Percentiles rank a stretch among this genome's conserved stretches.
These are phyloP conservation scores for Neoboletus magnificus DNA, from an alignment of 768 basidiomycete genomes.

Conservation along the genomic window DNA sequence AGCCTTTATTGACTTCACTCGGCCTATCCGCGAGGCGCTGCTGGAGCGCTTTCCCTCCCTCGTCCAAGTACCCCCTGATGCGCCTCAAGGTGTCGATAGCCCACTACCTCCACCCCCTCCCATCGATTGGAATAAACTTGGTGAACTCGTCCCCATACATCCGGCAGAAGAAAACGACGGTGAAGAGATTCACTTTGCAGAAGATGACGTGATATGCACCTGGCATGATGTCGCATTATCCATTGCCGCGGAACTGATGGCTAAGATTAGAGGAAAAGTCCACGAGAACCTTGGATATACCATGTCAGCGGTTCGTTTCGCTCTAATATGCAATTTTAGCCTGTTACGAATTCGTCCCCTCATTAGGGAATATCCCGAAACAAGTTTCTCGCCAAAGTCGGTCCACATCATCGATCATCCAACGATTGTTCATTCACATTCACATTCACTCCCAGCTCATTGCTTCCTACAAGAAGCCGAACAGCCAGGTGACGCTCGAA, in stretches of 20 bases:
- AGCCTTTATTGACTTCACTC: slow-evolving; percentile 90
- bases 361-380: slow-evolving; percentile 83
- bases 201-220: slow-evolving; percentile 42
- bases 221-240: slow-evolving; percentile 95
- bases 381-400: slow-evolving; percentile 91
- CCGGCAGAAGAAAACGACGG: slow-evolving; percentile 27
- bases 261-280: slow-evolving; percentile 67
- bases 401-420: slow-evolving; percentile 1
- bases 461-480: slow-evolving; percentile 90
- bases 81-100: slow-evolving; percentile 69
- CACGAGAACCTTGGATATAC: slow-evolving; percentile 78
- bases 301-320: slow-evolving; percentile 75
- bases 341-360: not conserved
- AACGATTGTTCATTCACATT: not conserved
- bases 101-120: slow-evolving; percentile 71
- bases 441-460: slow-evolving; percentile 51
- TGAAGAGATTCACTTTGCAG: slow-evolving; percentile 10
- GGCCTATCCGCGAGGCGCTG: slow-evolving; percentile 71
- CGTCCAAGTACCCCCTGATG: slow-evolving; percentile 60
- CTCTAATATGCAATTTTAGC: not conserved
- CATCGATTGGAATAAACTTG: slow-evolving; percentile 56
- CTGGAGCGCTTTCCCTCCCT: slow-evolving; percentile 78
- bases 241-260: slow-evolving; percentile 85
- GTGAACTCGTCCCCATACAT: slow-evolving; percentile 60
- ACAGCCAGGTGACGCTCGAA: slow-evolving; percentile 60